Base-by-base conservation (phyloP, 2,329 filamentous ascomycete species). In the Pestalotiopsis sp. region DNA sequence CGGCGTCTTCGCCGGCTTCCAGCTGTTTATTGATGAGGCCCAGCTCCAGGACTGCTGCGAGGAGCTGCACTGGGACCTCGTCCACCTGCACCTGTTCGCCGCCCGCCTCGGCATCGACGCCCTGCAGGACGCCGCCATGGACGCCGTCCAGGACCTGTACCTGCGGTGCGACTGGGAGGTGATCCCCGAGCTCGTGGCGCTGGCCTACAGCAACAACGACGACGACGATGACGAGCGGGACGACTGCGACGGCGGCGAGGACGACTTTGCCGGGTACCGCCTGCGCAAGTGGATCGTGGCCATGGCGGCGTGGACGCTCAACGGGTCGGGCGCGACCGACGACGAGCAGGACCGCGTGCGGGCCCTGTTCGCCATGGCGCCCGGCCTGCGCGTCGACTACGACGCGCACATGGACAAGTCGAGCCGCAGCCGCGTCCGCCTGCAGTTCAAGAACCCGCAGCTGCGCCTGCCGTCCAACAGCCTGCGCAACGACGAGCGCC, bases 401-500 rank as follows among this genome's bases (percentile, higher is more conserved):
- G 76, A 79, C 49, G 80, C 80, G 60, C 87, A 90, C 75, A 77
- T 86, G 61, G 77, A 78, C 73, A 88, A 87, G 77, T 87, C 89
- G 82, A 77, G 78, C 57, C 78, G 79, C 69, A 85, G 83, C 69
- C 80, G 83, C 27, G 82, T 87, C 66, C 83, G 88, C 71, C 78
- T 86, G 49, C 81, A 84, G 72, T 82, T 87, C 79, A 90, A 90
- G 82, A 89, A 89, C 79, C 87, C 87, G 14, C 87, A 89, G 78
- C 83, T 89, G 25, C 82, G 87, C 70, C 83, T 90, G 66, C 85
- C 86, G 14, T 85, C 83, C 71, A 89, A 89, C 79, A 80, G 81
- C 67, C 80, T 89, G 25, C 81, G 84, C 70, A 87, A 84, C 77
- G 87, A 87, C 60, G 85, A 88, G 78, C 85, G 87, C 45, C 81